Conservation (phyloP, 73 alveolate species). For the Stentor coeruleus region DNA sequence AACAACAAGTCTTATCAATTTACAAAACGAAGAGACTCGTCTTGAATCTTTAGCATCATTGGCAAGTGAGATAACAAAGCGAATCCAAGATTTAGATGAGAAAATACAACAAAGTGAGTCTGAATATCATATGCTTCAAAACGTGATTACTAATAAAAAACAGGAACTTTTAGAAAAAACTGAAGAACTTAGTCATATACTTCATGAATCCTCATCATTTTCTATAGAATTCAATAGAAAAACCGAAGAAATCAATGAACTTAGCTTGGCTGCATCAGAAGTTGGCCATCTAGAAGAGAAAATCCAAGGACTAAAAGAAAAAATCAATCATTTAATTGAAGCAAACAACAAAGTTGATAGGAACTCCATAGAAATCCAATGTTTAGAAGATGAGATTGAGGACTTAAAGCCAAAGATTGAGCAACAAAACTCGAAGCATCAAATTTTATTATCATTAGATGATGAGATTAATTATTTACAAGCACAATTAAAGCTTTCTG, state of each 20-base stretch:
- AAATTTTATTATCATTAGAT: not conserved
- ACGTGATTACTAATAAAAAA: too few species aligned
- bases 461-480: not conserved
- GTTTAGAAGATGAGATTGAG: not conserved
- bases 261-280: not conserved
- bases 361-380: not conserved
- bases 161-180: not conserved
- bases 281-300: not conserved
- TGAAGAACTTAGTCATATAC: not conserved
- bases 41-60: not conserved
- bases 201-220: not conserved
- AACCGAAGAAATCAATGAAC: not conserved
- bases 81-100: not conserved
- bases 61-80: not conserved
- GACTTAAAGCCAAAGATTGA: not conserved
- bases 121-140: not conserved
- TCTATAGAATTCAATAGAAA: not conserved
- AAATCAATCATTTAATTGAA: not conserved
- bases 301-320: not conserved
- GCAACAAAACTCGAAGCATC: not conserved
- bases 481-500: not conserved
- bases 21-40: not conserved
- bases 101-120: too few species aligned
- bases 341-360: not conserved
- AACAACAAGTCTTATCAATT: not conserved